Evolutionary conservation across 768 basidiomycete genomes (phyloP).

Genomic region (Harrya chromipes): DNA sequence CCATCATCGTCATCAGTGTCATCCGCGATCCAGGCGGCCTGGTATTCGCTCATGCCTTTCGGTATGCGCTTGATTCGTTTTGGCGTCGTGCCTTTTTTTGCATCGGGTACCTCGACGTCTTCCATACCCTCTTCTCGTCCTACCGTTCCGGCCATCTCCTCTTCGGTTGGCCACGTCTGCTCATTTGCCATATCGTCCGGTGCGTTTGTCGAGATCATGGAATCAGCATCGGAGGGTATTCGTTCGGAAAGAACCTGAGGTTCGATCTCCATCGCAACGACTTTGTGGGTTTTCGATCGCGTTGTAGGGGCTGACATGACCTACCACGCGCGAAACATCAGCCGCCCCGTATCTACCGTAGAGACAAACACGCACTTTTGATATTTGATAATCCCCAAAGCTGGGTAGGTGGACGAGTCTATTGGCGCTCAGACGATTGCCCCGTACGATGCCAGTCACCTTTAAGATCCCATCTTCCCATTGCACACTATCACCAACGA

Average conservation of each 20-base stretch:
- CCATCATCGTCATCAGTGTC: constrained; percentile 65
- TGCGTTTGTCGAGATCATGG: constrained; percentile 81
- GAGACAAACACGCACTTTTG: constrained; percentile 50
- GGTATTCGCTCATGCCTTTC: constrained; percentile 95
- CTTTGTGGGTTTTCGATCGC: constrained; percentile 33
- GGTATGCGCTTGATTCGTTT: constrained; percentile 80
- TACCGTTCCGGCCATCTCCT: constrained; percentile 68
- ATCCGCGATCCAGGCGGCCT: constrained; percentile 95
- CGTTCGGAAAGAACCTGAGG: constrained; percentile 60
- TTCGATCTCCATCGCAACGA: constrained; percentile 64
- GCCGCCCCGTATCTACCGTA: neutral
- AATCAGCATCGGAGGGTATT: constrained; percentile 66
- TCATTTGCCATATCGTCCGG: constrained; percentile 91
- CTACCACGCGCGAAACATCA: constrained; percentile 37
- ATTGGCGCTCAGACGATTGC: constrained; percentile 70
- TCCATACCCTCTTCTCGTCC: constrained; percentile 16
- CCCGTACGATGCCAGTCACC: constrained; percentile 86
- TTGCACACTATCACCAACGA: constrained; percentile 64
- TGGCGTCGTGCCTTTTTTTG: constrained; percentile 69
- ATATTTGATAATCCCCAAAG: constrained; percentile 84
- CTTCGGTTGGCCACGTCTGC: constrained; percentile 98
- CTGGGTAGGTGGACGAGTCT: constrained; percentile 85
- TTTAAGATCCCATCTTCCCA: constrained; percentile 67
- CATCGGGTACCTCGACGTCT: constrained; percentile 52
- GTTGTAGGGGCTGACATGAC: constrained; percentile 62